Percentiles rank a stretch among this genome's conserved stretches.
Evolutionary conservation across 2,329 filamentous ascomycete species (phyloP).

Genomic region (Onygena corvina): DNA sequence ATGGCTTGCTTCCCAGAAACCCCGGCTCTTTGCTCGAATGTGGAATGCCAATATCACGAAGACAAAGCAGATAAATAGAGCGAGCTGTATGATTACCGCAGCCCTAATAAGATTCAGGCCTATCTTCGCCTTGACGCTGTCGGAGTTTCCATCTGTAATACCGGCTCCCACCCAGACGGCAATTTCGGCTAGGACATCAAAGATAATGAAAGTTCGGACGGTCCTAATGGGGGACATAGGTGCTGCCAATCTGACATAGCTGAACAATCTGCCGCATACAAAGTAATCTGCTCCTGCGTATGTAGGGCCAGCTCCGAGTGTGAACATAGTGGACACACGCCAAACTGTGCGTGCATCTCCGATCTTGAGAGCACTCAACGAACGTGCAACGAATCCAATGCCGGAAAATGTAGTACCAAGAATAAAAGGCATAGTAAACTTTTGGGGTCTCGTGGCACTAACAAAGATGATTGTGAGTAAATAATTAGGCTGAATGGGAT

Average conservation of each 20-base stretch:
- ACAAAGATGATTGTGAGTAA: no score
- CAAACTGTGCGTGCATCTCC: slow-evolving; percentile 7
- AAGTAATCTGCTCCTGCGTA: slow-evolving; percentile 14
- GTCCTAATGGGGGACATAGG: slow-evolving; percentile 10
- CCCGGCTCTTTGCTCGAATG: not conserved
- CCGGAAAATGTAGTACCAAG: slow-evolving; percentile 10
- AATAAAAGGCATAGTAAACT: slow-evolving; percentile 11
- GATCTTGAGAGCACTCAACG: slow-evolving; percentile 1
- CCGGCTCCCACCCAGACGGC: slow-evolving; percentile 9
- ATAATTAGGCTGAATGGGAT: not conserved
- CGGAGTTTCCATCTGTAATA: slow-evolving; percentile 1
- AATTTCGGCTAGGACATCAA: slow-evolving; percentile 13
- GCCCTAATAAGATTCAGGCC: slow-evolving; percentile 10
- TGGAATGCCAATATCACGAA: slow-evolving; percentile 7
- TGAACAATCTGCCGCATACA: slow-evolving; percentile 11
- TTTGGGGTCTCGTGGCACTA: slow-evolving; percentile 8
- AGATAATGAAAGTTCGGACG: slow-evolving; percentile 11
- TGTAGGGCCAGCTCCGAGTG: slow-evolving; percentile 11
- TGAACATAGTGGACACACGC: slow-evolving; percentile 10
- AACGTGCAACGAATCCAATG: slow-evolving; percentile 9
- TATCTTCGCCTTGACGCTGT: not conserved
- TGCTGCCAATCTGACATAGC: slow-evolving; percentile 10
- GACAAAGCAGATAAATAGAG: slow-evolving; percentile 9
- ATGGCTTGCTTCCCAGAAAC: slow-evolving; percentile 1
- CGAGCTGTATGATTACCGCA: slow-evolving; percentile 9